Evolutionary conservation across 1,284 basidiomycete species (phyloP).

Genomic region (Wolfiporia cocos): DNA sequence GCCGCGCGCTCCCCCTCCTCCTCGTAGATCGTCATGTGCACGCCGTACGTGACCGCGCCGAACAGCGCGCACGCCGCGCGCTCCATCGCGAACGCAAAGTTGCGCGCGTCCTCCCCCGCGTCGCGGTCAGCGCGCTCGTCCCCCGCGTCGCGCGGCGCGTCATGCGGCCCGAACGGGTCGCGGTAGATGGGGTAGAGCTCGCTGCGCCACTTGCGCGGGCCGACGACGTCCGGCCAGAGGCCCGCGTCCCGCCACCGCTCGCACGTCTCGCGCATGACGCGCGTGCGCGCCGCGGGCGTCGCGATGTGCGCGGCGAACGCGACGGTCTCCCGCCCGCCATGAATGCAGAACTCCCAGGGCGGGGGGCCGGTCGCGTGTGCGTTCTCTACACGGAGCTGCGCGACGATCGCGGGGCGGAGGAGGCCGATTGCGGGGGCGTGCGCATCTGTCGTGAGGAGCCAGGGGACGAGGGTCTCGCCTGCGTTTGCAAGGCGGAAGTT

Average conservation of each 20-base stretch:
- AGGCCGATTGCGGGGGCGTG: constrained; percentile 57
- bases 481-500: constrained; percentile 45
- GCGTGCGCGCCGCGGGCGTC: constrained; percentile 50
- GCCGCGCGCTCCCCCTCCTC: constrained; percentile 30
- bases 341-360: constrained; percentile 21
- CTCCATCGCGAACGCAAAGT: constrained; percentile 86
- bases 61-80: constrained; percentile 86
- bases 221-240: constrained; percentile 59
- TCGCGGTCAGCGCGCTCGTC: constrained; percentile 1
- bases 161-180: constrained; percentile 52
- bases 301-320: constrained; percentile 48
- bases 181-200: constrained; percentile 83
- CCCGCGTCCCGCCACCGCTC: constrained; percentile 65
- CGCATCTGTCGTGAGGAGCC: constrained; percentile 40
- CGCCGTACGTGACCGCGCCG: constrained; percentile 85
- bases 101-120: constrained; percentile 26
- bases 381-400: constrained; percentile 46
- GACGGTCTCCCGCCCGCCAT: constrained; percentile 30
- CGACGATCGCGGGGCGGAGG: constrained; percentile 50
- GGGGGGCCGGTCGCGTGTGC: constrained; percentile 21
- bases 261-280: constrained; percentile 55
- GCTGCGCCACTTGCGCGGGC: constrained; percentile 73
- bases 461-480: constrained; percentile 41
- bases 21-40: constrained; percentile 75
- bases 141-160: constrained; percentile 18